Base-by-base conservation (phyloP, 2,329 filamentous ascomycete genomes). In the Aureobasidium sp. region DNA sequence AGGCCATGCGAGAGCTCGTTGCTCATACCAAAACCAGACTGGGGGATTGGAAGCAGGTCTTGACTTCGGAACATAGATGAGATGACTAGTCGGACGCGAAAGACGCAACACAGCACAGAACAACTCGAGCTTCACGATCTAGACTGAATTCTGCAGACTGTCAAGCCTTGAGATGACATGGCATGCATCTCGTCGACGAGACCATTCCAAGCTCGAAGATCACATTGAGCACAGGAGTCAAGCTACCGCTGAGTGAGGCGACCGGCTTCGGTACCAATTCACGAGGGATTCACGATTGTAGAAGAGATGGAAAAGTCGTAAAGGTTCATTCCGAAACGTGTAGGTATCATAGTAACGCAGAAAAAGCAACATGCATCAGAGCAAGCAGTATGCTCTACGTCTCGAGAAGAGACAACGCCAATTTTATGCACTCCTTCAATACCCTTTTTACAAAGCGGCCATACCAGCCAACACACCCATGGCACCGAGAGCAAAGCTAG, bases 11-110 rank as follows among this genome's bases (percentile, higher is more conserved):
- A 66, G 77, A 80, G 44, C 78, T 90, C 66, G 79, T 87, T 8
- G 76, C 76, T 32, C 32, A 44, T 59, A 86, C 88, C 1, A 80
- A 82, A 66, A 78, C 79, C 64, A 83, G 88, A 68, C 93, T 89
- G 82, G 77, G 79, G 48, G 82, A 87, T 67, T 82, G 81, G 71
- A 74, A 65, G 29, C 55, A 53, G 12, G 61, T 58, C 17, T 58
- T 72, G 20, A 7, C 20, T 4, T 57, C 56, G 23, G 26, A 59
- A 23, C 44, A 62, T 48, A 56, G 60, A 47, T 62, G 60, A 62
- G 32, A 15, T 32, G n/a, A 23, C 12, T 26, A 26, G 27, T 7
- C 32, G n/a, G 15, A 6, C 13, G 10, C n/a, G 23, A 36, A 50
- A 42, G 13, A 60, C 20, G 27, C 23, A 46, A 46, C 6, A 34